Evolutionary conservation across 306 rosid genomes (phyloP), one percentile per base, ranked within the genome.

Genomic region (Amphicarpaea edgeworthii): DNA sequence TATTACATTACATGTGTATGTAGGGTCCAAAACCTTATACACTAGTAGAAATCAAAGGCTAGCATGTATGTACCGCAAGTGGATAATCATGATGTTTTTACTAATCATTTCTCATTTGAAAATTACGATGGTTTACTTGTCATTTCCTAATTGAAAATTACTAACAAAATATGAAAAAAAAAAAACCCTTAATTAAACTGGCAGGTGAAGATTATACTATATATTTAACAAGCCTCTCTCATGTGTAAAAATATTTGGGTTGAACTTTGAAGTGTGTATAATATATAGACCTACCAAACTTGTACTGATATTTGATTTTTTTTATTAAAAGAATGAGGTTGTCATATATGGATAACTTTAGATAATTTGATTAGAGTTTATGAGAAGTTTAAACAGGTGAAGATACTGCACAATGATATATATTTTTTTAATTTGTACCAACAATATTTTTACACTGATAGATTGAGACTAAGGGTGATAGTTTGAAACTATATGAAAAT

Each of bases 31-130:
- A 42, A 19, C 30, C 42, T n/a, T 6, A 26, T 23, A 17, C 45
- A n/a, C n/a, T n/a, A n/a, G n/a, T 20, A 72, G 15, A 74, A 19
- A 34, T 71, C 73, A 60, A 72, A 32, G 45, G 28, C 60, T 17
- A 62, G 1, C 24, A 49, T 43, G 67, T 14, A 73, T 64, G 63
- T 24, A 32, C 62, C 3, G 1, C 50, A 38, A 2, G 21, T 40
- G 24, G 67, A 32, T 62, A 62, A 61, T 34, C 43, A 61, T 61
- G 15, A 60, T 32, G 46, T 1, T 57, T 57, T 59, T 34, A 34
- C 45, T 16, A 5, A 61, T 61, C 45, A 61, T 60, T 30, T 60
- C 42, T 60, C 42, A n/a, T 7, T 60, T 60, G 66, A 30, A 60
- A 59, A 59, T 30, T 12, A 24, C 10, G 42, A 61, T 58, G 62